Conservation (phyloP, 768 basidiomycete species). For the Coprinopsis sp. region DNA sequence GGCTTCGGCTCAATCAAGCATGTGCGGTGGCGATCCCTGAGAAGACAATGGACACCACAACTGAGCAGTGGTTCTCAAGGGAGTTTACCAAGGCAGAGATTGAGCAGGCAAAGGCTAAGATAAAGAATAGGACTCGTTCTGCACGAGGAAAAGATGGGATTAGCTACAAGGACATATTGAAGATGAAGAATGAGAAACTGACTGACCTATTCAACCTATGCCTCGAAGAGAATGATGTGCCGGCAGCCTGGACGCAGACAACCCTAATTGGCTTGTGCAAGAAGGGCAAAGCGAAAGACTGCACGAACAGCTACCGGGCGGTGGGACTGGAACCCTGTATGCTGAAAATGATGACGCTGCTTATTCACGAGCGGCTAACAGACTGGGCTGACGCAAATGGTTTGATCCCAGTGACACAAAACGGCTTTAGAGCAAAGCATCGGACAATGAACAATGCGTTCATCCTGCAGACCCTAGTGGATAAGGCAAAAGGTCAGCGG, state of each 20-base stretch:
- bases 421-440: constrained; percentile 14
- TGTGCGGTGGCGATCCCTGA: too few species aligned
- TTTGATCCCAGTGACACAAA: constrained; percentile 11
- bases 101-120: not conserved
- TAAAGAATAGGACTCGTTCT: not conserved
- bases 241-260: constrained; percentile 15
- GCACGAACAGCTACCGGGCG: constrained; percentile 20
- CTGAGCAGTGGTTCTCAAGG: not conserved
- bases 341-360: constrained; percentile 21
- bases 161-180: not conserved
- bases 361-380: constrained; percentile 18
- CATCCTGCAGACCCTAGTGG: constrained; percentile 20
- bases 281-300: constrained; percentile 12
- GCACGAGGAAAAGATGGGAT: constrained; percentile 2
- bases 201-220: constrained; percentile 14
- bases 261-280: constrained; percentile 18
- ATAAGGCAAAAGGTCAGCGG: constrained; percentile 13
- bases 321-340: constrained; percentile 27
- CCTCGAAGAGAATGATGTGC: constrained; percentile 7
- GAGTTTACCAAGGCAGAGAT: constrained; percentile 1
- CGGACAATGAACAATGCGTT: constrained; percentile 16
- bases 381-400: not conserved
- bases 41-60: too few species aligned
- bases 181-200: constrained; percentile 10
- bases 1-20: too few species aligned